Percentiles rank a stretch among this genome's conserved stretches.
Conservation (phyloP, 208 protist genomes). For the Trypanosoma avium region DNA sequence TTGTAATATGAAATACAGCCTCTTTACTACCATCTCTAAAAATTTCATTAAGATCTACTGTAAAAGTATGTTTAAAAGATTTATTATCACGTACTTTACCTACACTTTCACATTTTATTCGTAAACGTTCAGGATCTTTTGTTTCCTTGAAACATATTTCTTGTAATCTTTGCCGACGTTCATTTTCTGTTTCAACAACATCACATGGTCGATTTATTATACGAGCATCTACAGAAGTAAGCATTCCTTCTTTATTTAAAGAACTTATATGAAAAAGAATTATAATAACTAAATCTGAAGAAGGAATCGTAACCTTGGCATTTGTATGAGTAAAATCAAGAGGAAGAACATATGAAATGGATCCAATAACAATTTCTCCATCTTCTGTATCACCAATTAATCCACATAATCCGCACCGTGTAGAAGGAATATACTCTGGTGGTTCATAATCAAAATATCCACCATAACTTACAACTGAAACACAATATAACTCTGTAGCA, state of each 20-base stretch:
- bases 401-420: constrained; percentile 8
- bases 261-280: neutral
- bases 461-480: neutral
- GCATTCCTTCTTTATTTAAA: neutral
- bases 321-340: neutral
- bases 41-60: constrained; percentile 14
- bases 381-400: constrained; percentile 1
- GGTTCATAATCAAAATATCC: constrained; percentile 26
- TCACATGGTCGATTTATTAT: neutral
- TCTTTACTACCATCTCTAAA: constrained; percentile 46
- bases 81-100: neutral
- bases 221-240: constrained; percentile 1
- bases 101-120: constrained; percentile 7
- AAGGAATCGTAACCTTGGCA: neutral
- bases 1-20: constrained; percentile 29
- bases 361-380: neutral
- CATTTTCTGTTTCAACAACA: neutral
- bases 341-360: constrained; percentile 3
- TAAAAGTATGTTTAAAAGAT: neutral
- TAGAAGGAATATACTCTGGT: constrained; percentile 13
- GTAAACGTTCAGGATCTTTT: constrained; percentile 7
- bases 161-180: neutral
- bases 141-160: constrained; percentile 5
- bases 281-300: constrained; percentile 4
- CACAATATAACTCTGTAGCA: neutral